A percentile compares a stretch with the other conserved stretches of the same genome.
phyloP scores from a whole-genome alignment of 23 red algal genomes.

The Gracilariopsis chorda region DNA sequence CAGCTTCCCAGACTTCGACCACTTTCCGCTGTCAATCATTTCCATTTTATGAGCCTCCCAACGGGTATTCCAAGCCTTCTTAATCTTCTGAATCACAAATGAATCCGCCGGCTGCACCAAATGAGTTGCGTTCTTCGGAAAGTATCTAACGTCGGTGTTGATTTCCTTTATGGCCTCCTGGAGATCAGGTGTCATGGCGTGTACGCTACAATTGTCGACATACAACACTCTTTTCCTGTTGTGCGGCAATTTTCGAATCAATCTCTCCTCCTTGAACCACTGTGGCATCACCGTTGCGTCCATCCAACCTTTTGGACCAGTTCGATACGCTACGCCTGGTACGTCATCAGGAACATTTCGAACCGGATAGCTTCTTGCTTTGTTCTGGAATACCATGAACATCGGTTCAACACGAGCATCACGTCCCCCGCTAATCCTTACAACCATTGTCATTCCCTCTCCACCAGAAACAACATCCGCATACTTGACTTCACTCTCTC shows the following conservation, averaged over 20 bases:
- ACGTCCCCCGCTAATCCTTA: not conserved
- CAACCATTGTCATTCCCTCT: slow-evolving; percentile 43
- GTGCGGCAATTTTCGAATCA: not conserved
- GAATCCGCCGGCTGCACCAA: not conserved
- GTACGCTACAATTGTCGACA: slow-evolving; percentile 3
- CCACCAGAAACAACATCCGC: slow-evolving; percentile 25
- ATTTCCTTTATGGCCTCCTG: not conserved
- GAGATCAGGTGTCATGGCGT: not conserved
- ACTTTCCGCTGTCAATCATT: not conserved
- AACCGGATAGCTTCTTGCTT: slow-evolving; percentile 1
- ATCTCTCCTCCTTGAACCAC: not conserved
- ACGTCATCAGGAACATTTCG: not conserved
- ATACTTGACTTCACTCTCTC: slow-evolving; percentile 13
- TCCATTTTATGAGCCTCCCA: slow-evolving; percentile 38
- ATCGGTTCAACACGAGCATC: slow-evolving; percentile 2
- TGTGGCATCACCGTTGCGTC: not conserved
- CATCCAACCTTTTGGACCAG: slow-evolving; percentile 11
- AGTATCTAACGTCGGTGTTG: not conserved
- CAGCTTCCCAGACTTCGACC: not conserved
- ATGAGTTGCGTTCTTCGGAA: slow-evolving; percentile 20
- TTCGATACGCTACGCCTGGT: not conserved
- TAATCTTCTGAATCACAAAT: slow-evolving; percentile 15
- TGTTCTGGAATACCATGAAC: slow-evolving; percentile 39
- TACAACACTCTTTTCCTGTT: not conserved
- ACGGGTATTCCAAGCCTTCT: not conserved